Evolutionary conservation across 2,329 filamentous ascomycete species (phyloP).

Genomic region (Microsporum ferrugineum): DNA sequence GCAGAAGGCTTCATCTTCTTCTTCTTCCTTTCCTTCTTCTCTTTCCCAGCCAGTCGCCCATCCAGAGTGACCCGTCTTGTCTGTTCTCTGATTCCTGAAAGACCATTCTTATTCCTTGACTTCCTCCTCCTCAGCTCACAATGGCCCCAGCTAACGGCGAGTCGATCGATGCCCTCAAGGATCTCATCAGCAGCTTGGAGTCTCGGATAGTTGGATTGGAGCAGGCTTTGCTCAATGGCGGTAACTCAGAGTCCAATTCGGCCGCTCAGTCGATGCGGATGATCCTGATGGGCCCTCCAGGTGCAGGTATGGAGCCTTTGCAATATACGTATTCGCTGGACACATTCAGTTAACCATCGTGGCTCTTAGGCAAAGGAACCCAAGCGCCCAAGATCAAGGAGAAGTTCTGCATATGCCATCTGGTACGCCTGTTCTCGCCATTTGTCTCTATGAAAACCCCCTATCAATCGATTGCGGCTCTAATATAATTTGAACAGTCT

Average conservation of each 20-base stretch:
- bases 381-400: slow-evolving; percentile 98
- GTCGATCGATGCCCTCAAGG: slow-evolving; percentile 67
- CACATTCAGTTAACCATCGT: slow-evolving; percentile 1
- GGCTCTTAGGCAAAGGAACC: slow-evolving; percentile 76
- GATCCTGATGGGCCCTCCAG: slow-evolving; percentile 94
- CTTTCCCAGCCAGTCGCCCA: neutral
- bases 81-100: neutral
- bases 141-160: slow-evolving; percentile 87
- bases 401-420: slow-evolving; percentile 91
- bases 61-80: neutral
- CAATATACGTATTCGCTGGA: slow-evolving; percentile 5
- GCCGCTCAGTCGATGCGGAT: slow-evolving; percentile 65
- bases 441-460: no score
- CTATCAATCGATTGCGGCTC: neutral
- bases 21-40: slow-evolving; percentile 6
- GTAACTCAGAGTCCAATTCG: slow-evolving; percentile 41
- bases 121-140: slow-evolving; percentile 28
- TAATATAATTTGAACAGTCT: slow-evolving; percentile 46
- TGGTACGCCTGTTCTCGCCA: slow-evolving; percentile 50
- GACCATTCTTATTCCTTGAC: neutral
- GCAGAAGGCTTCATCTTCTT: neutral
- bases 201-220: slow-evolving; percentile 78
- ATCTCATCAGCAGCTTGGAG: slow-evolving; percentile 73
- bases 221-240: slow-evolving; percentile 48
- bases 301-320: slow-evolving; percentile 60